Evolutionary conservation across 106 monocot genomes (phyloP), one percentile per base, ranked within the genome.

Genomic region (Cymbidium sinense): DNA sequence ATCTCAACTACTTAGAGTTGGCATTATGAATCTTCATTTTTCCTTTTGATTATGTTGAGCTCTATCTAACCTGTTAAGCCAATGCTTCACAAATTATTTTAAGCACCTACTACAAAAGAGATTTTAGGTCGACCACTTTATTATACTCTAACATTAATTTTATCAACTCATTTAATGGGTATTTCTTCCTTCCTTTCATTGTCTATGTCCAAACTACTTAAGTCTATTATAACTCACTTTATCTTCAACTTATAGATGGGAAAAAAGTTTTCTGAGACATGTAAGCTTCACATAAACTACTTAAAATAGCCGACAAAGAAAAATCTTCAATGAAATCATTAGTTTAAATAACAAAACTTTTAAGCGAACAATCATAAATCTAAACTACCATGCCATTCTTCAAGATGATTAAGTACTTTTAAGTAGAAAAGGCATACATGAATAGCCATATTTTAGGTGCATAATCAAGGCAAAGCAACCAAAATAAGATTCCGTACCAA

Each of bases 401-500:
- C 58, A 21, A 58, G 58, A 23, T 20, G 21, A 58, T 58, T n/a
- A 4, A 58, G 13, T 58, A 25, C 58, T 58, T 58, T 13, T 13
- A 15, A 58, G 23, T 58, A n/a, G 0, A 39, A 71, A 71, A 71
- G 18, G 0, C 37, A 37, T 33, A 37, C 20, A 71, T 71, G 4
- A 71, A 18, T 71, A 71, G 5, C 34, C 37, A n/a, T 39, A 71
- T 8, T 29, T 7, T 2, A 36, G 19, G 37, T 71, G 35, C 71
- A 71, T 39, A 71, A 20, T 39, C 29, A 29, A 37, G 10, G 37
- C 20, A 71, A 71, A 71, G 15, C 7, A 74, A 21, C 13, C 0
- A 47, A 43, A 25, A 43, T 51, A 35, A 74, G 35, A 47, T 27
- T 41, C 2, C 74, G 47, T 87, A 93, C 92, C 92, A 30, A 89